A percentile compares a stretch with the other conserved stretches of the same genome.
Conservation (phyloP, 1,284 basidiomycete genomes). For the Ceraceosorus guamensis region DNA sequence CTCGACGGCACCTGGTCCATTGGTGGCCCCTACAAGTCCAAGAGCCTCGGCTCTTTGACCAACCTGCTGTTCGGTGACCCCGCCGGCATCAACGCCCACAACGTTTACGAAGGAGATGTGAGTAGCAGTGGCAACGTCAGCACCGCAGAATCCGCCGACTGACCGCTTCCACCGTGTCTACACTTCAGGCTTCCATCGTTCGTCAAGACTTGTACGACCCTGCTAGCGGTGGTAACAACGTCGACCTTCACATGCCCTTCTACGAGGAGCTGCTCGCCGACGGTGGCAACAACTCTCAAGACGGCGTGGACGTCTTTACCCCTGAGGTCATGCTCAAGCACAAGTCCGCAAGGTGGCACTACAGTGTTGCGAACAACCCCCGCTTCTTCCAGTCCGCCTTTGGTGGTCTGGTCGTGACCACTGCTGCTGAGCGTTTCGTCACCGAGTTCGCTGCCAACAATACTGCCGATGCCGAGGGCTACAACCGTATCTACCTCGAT, state of each 20-base stretch:
- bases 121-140: neutral
- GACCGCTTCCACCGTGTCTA: slow-evolving; percentile 11
- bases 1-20: slow-evolving; percentile 30
- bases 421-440: slow-evolving; percentile 30
- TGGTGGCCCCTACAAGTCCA: slow-evolving; percentile 20
- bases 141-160: neutral
- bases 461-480: slow-evolving; percentile 22
- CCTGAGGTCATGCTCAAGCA: slow-evolving; percentile 25
- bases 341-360: slow-evolving; percentile 22
- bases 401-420: slow-evolving; percentile 28
- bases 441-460: slow-evolving; percentile 34
- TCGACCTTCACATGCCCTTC: slow-evolving; percentile 20
- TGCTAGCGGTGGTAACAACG: slow-evolving; percentile 26
- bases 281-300: slow-evolving; percentile 20
- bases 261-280: slow-evolving; percentile 31
- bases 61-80: slow-evolving; percentile 23
- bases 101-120: slow-evolving; percentile 6
- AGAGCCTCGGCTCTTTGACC: slow-evolving; percentile 19
- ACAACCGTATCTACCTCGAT: slow-evolving; percentile 35
- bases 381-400: slow-evolving; percentile 30
- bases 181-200: slow-evolving; percentile 28
- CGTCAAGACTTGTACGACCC: slow-evolving; percentile 33
- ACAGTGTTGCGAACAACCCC: slow-evolving; percentile 23
- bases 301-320: slow-evolving; percentile 27
- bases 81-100: slow-evolving; percentile 28